phyloP scores from a whole-genome alignment of 257 asterid genomes.

The Rehmannia glutinosa region DNA sequence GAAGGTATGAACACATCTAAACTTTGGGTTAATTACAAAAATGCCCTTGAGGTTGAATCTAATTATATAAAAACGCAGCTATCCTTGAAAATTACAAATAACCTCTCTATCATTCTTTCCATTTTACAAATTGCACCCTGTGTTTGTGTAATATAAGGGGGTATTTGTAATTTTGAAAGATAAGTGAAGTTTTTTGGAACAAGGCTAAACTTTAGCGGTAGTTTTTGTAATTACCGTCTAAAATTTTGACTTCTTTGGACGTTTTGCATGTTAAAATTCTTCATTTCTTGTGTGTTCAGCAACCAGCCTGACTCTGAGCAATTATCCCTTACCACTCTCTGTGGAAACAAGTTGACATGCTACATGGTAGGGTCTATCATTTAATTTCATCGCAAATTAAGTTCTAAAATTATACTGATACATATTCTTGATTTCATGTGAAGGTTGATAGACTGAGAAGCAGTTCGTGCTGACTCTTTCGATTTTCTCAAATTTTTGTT shows the following conservation, averaged over 20 bases:
- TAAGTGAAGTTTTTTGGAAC: too few species aligned
- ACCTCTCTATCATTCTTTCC: background rate
- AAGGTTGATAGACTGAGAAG: slow-evolving; percentile 32
- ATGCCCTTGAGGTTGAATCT: background rate
- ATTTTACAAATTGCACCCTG: background rate
- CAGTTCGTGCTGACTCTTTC: slow-evolving; percentile 18
- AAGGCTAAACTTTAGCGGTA: background rate
- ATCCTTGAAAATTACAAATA: background rate
- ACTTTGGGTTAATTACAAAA: background rate
- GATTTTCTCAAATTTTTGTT: background rate
- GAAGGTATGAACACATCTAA: slow-evolving; percentile 47
- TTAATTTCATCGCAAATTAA: background rate
- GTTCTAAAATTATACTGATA: slow-evolving; percentile 15
- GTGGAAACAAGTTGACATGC: slow-evolving; percentile 45
- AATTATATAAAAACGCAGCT: background rate
- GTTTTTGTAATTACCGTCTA: background rate
- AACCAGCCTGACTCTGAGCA: slow-evolving; percentile 27
- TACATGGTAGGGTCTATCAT: slow-evolving; percentile 22
- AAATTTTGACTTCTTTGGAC: background rate
- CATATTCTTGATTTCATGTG: slow-evolving; percentile 18
- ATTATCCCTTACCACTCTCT: slow-evolving; percentile 40
- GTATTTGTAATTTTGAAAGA: too few species aligned
- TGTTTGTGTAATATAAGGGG: too few species aligned
- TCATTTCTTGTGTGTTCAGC: slow-evolving; percentile 29
- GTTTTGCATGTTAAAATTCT: background rate